These are phyloP conservation scores for Microsporum canis DNA, from an alignment of 2,329 filamentous ascomycete species.

Conservation along the genomic window DNA sequence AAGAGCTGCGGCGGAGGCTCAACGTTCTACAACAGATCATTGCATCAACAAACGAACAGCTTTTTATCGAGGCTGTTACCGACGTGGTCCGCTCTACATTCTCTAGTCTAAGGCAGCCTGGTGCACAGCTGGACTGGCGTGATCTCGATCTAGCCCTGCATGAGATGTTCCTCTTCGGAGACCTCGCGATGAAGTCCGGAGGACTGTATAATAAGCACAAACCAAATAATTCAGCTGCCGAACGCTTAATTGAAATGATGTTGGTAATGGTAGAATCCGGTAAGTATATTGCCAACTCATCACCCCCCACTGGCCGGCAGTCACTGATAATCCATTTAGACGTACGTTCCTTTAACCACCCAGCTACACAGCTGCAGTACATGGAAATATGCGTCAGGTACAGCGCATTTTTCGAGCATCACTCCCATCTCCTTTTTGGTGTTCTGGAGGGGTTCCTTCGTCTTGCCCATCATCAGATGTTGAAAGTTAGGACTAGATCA, in stretches of 20 bases:
- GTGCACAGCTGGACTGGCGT: constrained; percentile 75
- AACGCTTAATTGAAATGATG: constrained; percentile 85
- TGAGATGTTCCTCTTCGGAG: constrained; percentile 92
- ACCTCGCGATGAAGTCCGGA: constrained; percentile 78
- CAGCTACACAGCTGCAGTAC: constrained; percentile 85
- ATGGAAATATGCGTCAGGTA: constrained; percentile 98
- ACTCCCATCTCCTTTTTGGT: constrained; percentile 67
- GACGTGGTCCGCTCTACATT: constrained; percentile 83
- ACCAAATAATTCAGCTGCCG: constrained; percentile 65
- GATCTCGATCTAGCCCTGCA: constrained; percentile 88
- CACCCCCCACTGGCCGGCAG: neutral
- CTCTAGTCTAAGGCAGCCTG: constrained; percentile 61
- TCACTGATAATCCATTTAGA: constrained; percentile 38
- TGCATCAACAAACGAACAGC: constrained; percentile 71
- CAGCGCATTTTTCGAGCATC: constrained; percentile 79
- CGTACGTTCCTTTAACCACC: constrained; percentile 75
- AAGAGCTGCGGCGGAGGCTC: constrained; percentile 80
- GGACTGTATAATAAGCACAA: constrained; percentile 78
- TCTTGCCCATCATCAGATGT: constrained; percentile 76
- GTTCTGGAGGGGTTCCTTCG: constrained; percentile 86
- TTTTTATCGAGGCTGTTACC: constrained; percentile 82
- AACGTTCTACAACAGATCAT: constrained; percentile 88
- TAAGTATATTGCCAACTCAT: constrained; percentile 35
- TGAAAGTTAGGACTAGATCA: constrained; percentile 76
- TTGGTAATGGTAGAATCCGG: constrained; percentile 86